These are phyloP conservation scores for Zygosaccharomyces pseudobailii DNA, from an alignment of 1,139 yeast genomes.

Conservation along the genomic window DNA sequence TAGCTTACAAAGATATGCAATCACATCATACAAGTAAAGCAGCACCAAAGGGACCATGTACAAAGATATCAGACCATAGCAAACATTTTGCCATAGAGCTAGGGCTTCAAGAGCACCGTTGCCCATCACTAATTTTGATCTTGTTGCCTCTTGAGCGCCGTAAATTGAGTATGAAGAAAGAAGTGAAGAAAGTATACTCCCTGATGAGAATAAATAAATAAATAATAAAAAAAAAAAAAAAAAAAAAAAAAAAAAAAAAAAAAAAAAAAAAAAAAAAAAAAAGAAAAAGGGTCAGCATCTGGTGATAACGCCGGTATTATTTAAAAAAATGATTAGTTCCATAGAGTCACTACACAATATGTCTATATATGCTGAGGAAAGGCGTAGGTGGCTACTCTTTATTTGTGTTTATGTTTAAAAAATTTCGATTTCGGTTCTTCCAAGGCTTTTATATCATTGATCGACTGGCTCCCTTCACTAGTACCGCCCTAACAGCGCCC, in stretches of 20 bases:
- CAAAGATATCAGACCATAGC: conserved; percentile 14
- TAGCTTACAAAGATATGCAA: conserved; percentile 17
- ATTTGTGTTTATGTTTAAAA: neutral
- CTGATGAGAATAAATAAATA: neutral
- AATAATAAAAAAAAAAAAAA: no score
- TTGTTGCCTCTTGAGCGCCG: conserved; percentile 2
- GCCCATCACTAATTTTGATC: conserved; percentile 1
- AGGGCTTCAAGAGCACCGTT: neutral
- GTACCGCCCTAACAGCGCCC: neutral
- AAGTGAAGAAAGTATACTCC: neutral
- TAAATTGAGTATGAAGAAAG: no score
- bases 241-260: neutral
- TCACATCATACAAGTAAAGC: conserved; percentile 18
- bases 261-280: neutral
- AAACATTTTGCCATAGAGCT: conserved; percentile 9
- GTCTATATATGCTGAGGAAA: neutral
- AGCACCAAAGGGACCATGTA: conserved; percentile 16
- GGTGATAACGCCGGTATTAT: neutral
- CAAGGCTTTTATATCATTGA: neutral
- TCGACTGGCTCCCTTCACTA: no score
- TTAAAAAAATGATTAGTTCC: neutral
- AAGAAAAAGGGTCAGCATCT: neutral
- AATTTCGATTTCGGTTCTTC: no score
- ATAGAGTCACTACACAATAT: neutral
- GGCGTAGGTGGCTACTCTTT: neutral